Percentiles rank a stretch among this genome's conserved stretches.
phyloP scores from a whole-genome alignment of 495 filamentous ascomycete species.

The Trichoderma virens region DNA sequence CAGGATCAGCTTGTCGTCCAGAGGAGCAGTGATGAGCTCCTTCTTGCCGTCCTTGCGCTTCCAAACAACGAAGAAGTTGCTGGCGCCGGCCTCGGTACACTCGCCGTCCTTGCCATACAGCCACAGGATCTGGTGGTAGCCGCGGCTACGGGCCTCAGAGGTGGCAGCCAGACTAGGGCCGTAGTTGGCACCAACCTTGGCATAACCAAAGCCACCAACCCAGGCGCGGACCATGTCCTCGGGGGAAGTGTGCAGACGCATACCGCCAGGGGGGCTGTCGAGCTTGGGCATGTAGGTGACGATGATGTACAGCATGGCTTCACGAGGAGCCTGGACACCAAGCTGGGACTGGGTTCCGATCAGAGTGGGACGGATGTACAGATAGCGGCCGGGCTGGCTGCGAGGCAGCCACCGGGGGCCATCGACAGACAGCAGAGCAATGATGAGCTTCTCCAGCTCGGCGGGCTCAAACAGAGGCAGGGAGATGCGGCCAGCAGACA shows the following conservation, averaged over 20 bases:
- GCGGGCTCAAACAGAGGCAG: conserved; percentile 65
- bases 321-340: conserved; percentile 71
- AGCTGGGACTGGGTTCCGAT: conserved; percentile 74
- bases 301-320: conserved; percentile 80
- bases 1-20: conserved; percentile 75
- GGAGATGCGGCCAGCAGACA: conserved; percentile 64
- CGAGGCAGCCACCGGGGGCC: conserved; percentile 75
- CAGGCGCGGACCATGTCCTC: conserved; percentile 80
- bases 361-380: conserved; percentile 76
- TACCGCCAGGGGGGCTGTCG: conserved; percentile 47
- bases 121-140: conserved; percentile 90
- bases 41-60: conserved; percentile 54
- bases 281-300: conserved; percentile 61
- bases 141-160: conserved; percentile 56
- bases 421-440: conserved; percentile 59
- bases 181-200: conserved; percentile 91
- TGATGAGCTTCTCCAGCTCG: conserved; percentile 68
- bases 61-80: conserved; percentile 88
- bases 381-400: conserved; percentile 53
- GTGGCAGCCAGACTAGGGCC: conserved; percentile 73
- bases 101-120: conserved; percentile 65
- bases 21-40: conserved; percentile 74
- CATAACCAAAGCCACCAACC: conserved; percentile 86
- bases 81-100: conserved; percentile 87
- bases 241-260: conserved; percentile 69